Base-by-base conservation (phyloP, 805 yeast genomes). In the Barnettozyma botsteinii region DNA sequence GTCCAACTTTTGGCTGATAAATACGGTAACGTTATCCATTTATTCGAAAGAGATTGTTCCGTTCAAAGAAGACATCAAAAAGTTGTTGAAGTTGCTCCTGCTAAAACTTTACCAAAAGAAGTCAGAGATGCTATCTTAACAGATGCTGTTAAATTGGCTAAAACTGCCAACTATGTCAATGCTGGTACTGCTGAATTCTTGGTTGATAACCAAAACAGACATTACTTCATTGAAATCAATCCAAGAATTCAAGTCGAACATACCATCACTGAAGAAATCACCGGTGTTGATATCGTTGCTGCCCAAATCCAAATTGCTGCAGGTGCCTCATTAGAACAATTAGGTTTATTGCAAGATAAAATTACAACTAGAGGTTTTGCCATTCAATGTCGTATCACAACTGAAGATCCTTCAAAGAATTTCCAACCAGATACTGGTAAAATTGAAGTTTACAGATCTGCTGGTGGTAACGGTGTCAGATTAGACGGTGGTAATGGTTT, bases 401-500 rank as follows among this genome's bases (percentile, higher is more conserved):
- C 98, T 37, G 98, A 93, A 66, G 98, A 91, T 62, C 98, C 98
- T 11, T 61, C 95, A 38, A 89, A 89, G 70, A 86, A 84, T 61
- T 91, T 91, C 80, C 97, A 86, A 67, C 98, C 98, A 13, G 98
- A 91, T 62, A 93, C 98, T 4, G 98, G 98, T 61, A 88, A 89
- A 66, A 84, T 91, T 55, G 98, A 91, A 66, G 98, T 91, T 33
- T 91, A 91, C 72, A 80, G 98, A 65, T 88, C 97, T 33, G 86
- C 98, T 18, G 98, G 98, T 67, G 99, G 99, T 73, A 93, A 93
- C 60, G 99, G 99, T 65, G 97, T 93, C 35, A 81, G 99, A 70
- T 75, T 93, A 53, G 98, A 91, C 59, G 98, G 98, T 70, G 98
- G 98, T 68, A 91, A 91, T 62, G 97, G 96, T 4, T 91, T 87